Evolutionary conservation across 805 yeast genomes (phyloP).

Genomic region (Torulaspora maleeae): DNA sequence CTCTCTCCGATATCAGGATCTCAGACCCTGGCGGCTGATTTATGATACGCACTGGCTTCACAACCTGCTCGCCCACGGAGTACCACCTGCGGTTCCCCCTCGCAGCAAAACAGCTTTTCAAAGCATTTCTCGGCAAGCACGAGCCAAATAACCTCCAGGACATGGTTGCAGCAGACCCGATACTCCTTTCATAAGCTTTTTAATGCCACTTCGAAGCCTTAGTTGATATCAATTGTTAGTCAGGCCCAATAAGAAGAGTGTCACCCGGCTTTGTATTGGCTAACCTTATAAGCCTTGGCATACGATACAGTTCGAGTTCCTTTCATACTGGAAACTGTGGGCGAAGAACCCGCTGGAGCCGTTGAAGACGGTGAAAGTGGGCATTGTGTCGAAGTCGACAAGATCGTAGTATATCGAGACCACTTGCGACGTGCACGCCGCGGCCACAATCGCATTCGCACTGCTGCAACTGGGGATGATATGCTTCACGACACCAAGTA

Average conservation of each 20-base stretch:
- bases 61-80: conserved; percentile 10
- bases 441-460: conserved; percentile 89
- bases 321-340: conserved; percentile 62
- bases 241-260: neutral
- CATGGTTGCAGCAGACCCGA: neutral
- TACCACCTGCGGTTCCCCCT: neutral
- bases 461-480: conserved; percentile 94
- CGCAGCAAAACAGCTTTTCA: neutral
- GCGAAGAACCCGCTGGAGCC: conserved; percentile 79
- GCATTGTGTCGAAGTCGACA: conserved; percentile 50
- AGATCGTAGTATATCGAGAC: conserved; percentile 70
- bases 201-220: too few species aligned
- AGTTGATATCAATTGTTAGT: too few species aligned
- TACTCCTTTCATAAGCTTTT: too few species aligned
- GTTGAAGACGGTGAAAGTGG: conserved; percentile 81
- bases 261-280: conserved; percentile 4
- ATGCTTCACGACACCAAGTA: conserved; percentile 84
- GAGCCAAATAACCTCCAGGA: neutral
- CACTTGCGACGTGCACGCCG: conserved; percentile 81
- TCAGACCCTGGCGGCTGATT: conserved; percentile 20
- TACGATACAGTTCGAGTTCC: conserved; percentile 62
- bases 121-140: neutral
- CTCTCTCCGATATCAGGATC: conserved; percentile 28
- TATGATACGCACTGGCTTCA: conserved; percentile 23
- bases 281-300: conserved; percentile 48